These are phyloP conservation scores for Aspergillus carbonarius DNA, from an alignment of 2,329 filamentous ascomycete species.

Conservation along the genomic window DNA sequence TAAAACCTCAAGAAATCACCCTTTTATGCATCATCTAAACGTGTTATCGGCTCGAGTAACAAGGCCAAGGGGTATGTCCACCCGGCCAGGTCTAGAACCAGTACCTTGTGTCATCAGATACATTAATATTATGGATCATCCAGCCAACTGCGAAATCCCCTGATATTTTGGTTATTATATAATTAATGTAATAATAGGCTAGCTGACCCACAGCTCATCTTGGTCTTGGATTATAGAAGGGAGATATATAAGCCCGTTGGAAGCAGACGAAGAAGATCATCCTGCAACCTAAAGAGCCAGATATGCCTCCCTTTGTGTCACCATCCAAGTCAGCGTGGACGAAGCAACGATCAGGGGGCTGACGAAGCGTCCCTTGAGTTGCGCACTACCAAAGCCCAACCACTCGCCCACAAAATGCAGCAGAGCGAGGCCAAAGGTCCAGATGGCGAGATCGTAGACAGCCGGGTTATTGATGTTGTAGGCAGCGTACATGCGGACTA, in stretches of 20 bases:
- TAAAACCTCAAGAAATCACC: no score
- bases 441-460: constrained; percentile 77
- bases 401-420: constrained; percentile 79
- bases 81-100: no score
- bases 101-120: no score
- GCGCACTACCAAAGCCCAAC: constrained; percentile 73
- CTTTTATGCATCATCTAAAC: no score
- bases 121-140: no score
- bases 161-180: not conserved
- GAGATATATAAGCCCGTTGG: not conserved
- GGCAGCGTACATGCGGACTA: constrained; percentile 78
- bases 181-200: not conserved
- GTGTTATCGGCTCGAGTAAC: no score
- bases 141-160: not conserved
- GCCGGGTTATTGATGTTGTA: constrained; percentile 73
- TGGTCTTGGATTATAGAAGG: not conserved
- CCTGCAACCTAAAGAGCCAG: constrained; percentile 22
- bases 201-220: not conserved
- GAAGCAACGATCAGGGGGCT: constrained; percentile 60
- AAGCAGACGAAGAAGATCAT: not conserved
- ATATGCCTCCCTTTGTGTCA: constrained; percentile 52
- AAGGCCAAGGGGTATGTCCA: no score
- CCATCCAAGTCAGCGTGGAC: constrained; percentile 61
- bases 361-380: constrained; percentile 59
- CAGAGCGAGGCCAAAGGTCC: constrained; percentile 77